Percentiles rank a stretch among this genome's conserved stretches.
These are phyloP conservation scores for Oenanthe javanica DNA, from an alignment of 140 eudicot species.

Conservation along the genomic window DNA sequence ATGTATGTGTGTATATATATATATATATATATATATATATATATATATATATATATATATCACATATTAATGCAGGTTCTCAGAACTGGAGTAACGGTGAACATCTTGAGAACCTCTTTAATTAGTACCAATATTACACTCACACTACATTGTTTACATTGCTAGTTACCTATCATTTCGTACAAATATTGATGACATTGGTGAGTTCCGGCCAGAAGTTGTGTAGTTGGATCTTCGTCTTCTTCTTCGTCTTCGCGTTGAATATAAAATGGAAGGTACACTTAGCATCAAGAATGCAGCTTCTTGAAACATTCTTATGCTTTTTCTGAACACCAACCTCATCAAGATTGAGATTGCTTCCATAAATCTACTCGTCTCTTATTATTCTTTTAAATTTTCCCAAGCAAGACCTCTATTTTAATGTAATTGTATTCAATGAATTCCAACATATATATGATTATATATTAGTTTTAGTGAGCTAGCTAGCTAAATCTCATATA, in stretches of 20 bases:
- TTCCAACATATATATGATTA: neutral
- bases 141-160: neutral
- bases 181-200: conserved; percentile 16
- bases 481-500: neutral
- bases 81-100: neutral
- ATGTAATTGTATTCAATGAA: neutral
- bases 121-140: too few relatives aligned
- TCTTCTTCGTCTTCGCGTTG: neutral
- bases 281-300: conserved; percentile 14
- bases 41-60: too few relatives aligned
- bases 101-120: neutral
- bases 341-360: conserved; percentile 17
- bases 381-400: neutral
- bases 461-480: neutral
- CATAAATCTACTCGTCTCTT: conserved; percentile 18
- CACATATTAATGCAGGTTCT: neutral
- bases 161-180: conserved; percentile 10
- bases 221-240: neutral
- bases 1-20: too few relatives aligned
- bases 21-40: too few relatives aligned
- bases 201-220: conserved; percentile 13
- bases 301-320: conserved; percentile 19
- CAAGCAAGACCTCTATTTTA: neutral
- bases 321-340: conserved; percentile 21
- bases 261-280: conserved; percentile 9